These are phyloP conservation scores for Penicillium sp. DNA, from an alignment of 2,329 filamentous ascomycete genomes.

Conservation along the genomic window DNA sequence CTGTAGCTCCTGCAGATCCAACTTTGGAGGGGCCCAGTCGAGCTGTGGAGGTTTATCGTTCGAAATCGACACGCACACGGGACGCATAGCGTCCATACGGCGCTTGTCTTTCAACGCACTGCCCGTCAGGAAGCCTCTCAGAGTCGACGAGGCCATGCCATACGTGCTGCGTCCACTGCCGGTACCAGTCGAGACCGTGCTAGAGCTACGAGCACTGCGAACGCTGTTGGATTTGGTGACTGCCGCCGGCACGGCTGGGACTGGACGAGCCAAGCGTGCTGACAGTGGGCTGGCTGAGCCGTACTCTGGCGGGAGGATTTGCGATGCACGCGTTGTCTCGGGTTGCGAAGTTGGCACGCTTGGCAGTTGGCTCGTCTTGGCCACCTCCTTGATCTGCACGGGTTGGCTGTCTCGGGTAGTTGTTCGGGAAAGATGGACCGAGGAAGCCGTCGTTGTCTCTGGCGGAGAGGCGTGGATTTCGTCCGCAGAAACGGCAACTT, in stretches of 20 bases:
- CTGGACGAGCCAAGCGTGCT: constrained; percentile 33
- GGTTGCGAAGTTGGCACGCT: constrained; percentile 25
- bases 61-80: constrained; percentile 35
- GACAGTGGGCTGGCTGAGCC: constrained; percentile 23
- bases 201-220: constrained; percentile 42
- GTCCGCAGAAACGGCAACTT: constrained; percentile 34
- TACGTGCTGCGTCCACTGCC: constrained; percentile 41
- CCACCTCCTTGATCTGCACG: constrained; percentile 5
- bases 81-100: constrained; percentile 31
- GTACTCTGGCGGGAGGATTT: constrained; percentile 28
- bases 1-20: constrained; percentile 36
- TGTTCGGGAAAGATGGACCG: constrained; percentile 17
- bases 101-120: constrained; percentile 34
- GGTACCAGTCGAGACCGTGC: constrained; percentile 37
- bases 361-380: constrained; percentile 22
- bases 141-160: constrained; percentile 38
- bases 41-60: constrained; percentile 37
- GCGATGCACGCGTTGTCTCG: constrained; percentile 30
- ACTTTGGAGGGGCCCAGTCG: constrained; percentile 41
- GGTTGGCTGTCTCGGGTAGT: constrained; percentile 19
- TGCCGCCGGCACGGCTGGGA: constrained; percentile 33
- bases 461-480: constrained; percentile 29
- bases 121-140: constrained; percentile 38
- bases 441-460: constrained; percentile 6
- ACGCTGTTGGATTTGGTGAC: constrained; percentile 37